Percentiles rank a stretch among this genome's conserved stretches.
phyloP scores from a whole-genome alignment of 371 early-diverging fungal genomes.

The Nematocida homosporus region DNA sequence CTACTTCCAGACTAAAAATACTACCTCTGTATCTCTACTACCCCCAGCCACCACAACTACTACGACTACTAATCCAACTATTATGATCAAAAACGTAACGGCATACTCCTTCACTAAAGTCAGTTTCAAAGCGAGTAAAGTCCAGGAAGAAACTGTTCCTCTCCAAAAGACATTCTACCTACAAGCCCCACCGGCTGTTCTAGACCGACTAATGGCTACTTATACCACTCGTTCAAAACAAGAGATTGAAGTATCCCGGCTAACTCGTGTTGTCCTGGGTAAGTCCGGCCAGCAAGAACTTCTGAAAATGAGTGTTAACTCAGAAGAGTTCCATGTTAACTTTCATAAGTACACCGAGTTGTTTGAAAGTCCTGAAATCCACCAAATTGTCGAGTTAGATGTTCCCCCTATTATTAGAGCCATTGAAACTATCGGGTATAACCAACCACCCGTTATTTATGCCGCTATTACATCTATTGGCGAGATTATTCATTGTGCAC shows the following conservation, averaged over 20 bases:
- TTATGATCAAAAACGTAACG: not conserved
- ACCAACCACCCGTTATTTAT: slow-evolving; percentile 12
- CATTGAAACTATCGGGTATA: not conserved
- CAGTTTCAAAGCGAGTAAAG: not conserved
- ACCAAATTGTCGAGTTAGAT: slow-evolving; percentile 29
- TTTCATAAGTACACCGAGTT: slow-evolving; percentile 24
- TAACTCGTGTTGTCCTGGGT: not conserved
- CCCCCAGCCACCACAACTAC: too few species aligned
- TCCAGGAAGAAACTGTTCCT: not conserved
- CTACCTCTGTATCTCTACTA: too few species aligned
- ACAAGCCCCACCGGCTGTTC: not conserved
- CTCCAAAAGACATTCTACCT: slow-evolving; percentile 43
- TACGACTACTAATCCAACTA: not conserved
- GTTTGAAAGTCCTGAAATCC: slow-evolving; percentile 37
- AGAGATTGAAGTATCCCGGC: slow-evolving; percentile 2
- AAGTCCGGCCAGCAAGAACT: not conserved
- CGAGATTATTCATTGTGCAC: not conserved
- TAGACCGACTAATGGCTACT: slow-evolving; percentile 1
- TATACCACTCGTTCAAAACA: not conserved
- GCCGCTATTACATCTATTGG: not conserved
- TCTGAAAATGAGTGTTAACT: slow-evolving; percentile 20
- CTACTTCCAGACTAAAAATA: not conserved
- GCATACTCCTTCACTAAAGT: slow-evolving; percentile 1
- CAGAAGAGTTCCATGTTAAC: slow-evolving; percentile 19
- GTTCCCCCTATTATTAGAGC: not conserved